Evolutionary conservation across 2,329 filamentous ascomycete species (phyloP), one percentile per base, ranked within the genome.

Genomic region (Elsinoe batatas): DNA sequence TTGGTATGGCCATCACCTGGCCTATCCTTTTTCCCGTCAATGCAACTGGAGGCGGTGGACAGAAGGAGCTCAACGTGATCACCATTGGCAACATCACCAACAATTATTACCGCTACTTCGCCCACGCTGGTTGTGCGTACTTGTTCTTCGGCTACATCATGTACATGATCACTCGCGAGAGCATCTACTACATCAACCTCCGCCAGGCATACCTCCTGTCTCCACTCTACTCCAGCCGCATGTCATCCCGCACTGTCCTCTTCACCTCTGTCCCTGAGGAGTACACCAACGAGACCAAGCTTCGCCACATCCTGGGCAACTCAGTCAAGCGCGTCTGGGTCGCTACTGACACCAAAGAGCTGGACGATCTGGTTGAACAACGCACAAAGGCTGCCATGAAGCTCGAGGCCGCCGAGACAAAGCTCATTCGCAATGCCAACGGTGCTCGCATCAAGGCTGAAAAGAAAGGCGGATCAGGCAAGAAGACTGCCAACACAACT

Each of bases 141-240:
- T 70, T 91, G 50, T 97, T 88, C 72, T 90, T 87, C 69, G 81
- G 76, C 77, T 62, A 61, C 72, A 78, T 97, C 61, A 85, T 97
- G 69, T 93, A 88, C 71, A 84, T 88, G 65, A 82, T 97, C 60
- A 86, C 90, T 56, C 81, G 91, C 57, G 91, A 97, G 70, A 84
- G 82, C 67, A 86, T 97, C 63, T 95, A 85, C 78, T 95, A 88
- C 71, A 86, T 96, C 74, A 95, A 94, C 65, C 73, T 97, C 53
- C 87, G 91, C 60, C 91, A 97, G 72, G 91, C 91, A 0, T 96
- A 94, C 72, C 81, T 94, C 38, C 80, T 94, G 56, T 91, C 89
- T 10, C 89, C 90, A 10, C 76, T 87, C 47, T 94, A 94, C 68
- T 80, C 89, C 54, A 85, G 84, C 64, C 87, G 91, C 57, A 83